These are phyloP conservation scores for Fragilaria crotonensis DNA, from an alignment of 108 stramenopile genomes.

Conservation along the genomic window DNA sequence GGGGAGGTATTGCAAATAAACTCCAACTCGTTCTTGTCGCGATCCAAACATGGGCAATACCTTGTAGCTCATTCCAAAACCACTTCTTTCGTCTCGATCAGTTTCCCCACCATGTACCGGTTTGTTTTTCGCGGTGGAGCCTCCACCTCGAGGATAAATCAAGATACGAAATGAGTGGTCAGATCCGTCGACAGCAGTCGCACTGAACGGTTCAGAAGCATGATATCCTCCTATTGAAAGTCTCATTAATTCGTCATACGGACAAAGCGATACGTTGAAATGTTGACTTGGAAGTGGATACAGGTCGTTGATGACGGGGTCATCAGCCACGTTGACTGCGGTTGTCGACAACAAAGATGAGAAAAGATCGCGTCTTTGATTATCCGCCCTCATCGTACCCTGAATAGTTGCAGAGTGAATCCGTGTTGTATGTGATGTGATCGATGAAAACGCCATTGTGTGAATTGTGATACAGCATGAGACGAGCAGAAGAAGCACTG, in stretches of 20 bases:
- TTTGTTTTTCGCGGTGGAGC: constrained; percentile 6
- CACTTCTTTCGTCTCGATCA: not conserved
- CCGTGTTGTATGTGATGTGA: too few relatives aligned
- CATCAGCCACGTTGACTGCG: too few relatives aligned
- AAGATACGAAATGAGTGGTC: constrained; percentile 19
- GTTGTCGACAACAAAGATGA: too few relatives aligned
- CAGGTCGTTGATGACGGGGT: too few relatives aligned
- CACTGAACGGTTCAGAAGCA: not conserved
- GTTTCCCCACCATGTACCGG: not conserved
- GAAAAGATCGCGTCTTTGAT: too few relatives aligned
- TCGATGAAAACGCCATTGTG: too few relatives aligned
- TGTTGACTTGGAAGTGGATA: too few relatives aligned
- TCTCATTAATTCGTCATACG: not conserved
- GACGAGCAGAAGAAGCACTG: too few relatives aligned
- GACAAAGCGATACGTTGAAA: too few relatives aligned
- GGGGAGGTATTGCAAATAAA: constrained; percentile 32
- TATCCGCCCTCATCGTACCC: too few relatives aligned
- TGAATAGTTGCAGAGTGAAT: too few relatives aligned
- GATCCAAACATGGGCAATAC: constrained; percentile 11
- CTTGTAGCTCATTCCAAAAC: constrained; percentile 20
- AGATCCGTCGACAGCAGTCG: constrained; percentile 1
- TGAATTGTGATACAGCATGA: too few relatives aligned
- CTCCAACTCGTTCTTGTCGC: constrained; percentile 19
- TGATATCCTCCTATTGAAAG: not conserved
- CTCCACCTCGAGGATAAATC: constrained; percentile 34